Percentiles rank a stretch among this genome's conserved stretches.
Evolutionary conservation across 441 rosid species (phyloP).

Genomic region (Arabidopsis hybrid): DNA sequence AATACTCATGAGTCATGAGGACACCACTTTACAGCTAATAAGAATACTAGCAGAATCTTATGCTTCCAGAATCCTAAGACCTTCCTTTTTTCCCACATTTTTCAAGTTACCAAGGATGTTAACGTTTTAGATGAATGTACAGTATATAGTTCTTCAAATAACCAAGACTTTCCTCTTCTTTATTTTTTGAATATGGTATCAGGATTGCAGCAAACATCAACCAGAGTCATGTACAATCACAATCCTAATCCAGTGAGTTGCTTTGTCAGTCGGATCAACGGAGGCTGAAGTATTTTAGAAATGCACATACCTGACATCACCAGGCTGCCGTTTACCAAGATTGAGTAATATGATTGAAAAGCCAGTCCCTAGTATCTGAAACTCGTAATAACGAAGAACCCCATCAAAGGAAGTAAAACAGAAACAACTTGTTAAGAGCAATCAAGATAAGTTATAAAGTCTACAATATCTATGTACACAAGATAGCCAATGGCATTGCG

Average conservation of each 20-base stretch:
- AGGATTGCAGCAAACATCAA: slow-evolving; percentile 9
- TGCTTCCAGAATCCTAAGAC: slow-evolving; percentile 32
- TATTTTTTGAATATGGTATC: neutral
- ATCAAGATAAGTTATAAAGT: slow-evolving; percentile 9
- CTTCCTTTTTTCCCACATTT: neutral
- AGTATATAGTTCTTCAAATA: slow-evolving; percentile 4
- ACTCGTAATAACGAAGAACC: neutral
- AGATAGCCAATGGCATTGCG: slow-evolving; percentile 24
- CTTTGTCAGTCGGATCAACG: neutral
- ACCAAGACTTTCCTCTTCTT: neutral
- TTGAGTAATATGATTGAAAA: slow-evolving; percentile 76
- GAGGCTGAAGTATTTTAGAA: neutral
- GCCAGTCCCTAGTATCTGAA: slow-evolving; percentile 88
- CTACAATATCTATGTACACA: neutral
- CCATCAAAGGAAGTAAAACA: slow-evolving; percentile 6
- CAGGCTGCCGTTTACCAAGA: slow-evolving; percentile 83
- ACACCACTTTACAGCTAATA: slow-evolving; percentile 39
- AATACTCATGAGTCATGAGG: neutral
- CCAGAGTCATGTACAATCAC: slow-evolving; percentile 8
- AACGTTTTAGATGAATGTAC: slow-evolving; percentile 19
- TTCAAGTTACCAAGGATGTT: slow-evolving; percentile 3
- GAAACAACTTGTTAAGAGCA: neutral
- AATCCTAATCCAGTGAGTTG: neutral
- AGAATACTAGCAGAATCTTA: slow-evolving; percentile 37
- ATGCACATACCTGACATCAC: slow-evolving; percentile 75